phyloP scores from a whole-genome alignment of 495 filamentous ascomycete species.

The Annulohypoxylon maeteangense region DNA sequence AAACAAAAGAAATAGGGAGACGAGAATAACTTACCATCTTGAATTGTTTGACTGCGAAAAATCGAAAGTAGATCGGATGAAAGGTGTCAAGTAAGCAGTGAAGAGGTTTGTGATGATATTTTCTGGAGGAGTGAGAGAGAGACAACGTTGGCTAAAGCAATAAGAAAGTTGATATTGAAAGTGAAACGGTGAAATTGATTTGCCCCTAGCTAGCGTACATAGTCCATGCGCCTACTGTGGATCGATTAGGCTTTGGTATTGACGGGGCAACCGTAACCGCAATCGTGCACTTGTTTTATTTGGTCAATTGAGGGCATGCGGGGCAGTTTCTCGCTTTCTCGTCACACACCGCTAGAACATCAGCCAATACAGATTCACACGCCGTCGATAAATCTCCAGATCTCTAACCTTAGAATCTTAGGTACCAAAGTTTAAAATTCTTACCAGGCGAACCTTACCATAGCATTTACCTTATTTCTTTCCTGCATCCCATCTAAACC shows the following conservation, averaged over 20 bases:
- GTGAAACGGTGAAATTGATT: slow-evolving; percentile 44
- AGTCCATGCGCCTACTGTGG: slow-evolving; percentile 38
- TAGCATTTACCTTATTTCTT: background rate
- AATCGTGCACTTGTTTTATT: slow-evolving; percentile 16
- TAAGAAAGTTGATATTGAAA: slow-evolving; percentile 37
- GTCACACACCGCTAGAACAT: slow-evolving; percentile 32
- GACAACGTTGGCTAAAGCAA: slow-evolving; percentile 25
- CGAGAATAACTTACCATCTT: slow-evolving; percentile 36
- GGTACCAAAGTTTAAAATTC: background rate
- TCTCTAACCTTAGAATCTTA: slow-evolving; percentile 5
- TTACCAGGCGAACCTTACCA: background rate
- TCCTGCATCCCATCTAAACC: background rate
- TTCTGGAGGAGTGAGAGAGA: slow-evolving; percentile 35
- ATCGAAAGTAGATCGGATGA: slow-evolving; percentile 1
- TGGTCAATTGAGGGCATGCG: slow-evolving; percentile 27
- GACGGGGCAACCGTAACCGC: slow-evolving; percentile 53
- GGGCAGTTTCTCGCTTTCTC: slow-evolving; percentile 1
- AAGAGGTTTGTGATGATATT: slow-evolving; percentile 42
- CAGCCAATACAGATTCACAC: slow-evolving; percentile 1
- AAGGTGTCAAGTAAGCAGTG: slow-evolving; percentile 13
- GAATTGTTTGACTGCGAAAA: slow-evolving; percentile 1
- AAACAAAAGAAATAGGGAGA: slow-evolving; percentile 5
- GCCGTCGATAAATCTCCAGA: background rate
- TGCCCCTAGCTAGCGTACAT: slow-evolving; percentile 38
- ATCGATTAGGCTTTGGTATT: slow-evolving; percentile 46